Base-by-base conservation (phyloP, 306 rosid species). In the Lablab purpureus region DNA sequence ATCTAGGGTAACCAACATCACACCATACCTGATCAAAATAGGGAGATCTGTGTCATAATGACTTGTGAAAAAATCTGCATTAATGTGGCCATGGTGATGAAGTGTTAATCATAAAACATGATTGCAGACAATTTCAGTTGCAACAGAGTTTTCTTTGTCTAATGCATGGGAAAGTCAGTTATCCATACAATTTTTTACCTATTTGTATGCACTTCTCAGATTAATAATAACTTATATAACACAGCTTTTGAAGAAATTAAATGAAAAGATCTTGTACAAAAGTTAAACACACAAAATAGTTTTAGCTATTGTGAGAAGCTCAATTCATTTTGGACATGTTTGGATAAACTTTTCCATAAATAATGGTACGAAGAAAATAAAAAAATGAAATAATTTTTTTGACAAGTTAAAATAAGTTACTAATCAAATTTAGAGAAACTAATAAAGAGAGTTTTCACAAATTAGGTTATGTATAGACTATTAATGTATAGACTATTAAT, bases 1-100 rank as follows among this genome's bases (percentile, higher is more conserved):
- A 87, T 76, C 98, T 88, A 4, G 98, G 98, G 84, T 87, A 85
- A 22, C 98, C 98, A 34, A 27, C 85, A 71, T 94, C 97, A 78
- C 97, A 94, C 98, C 98, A 92, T 60, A 94, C 98, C 98, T 94
- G 84, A 67, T 37, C 68, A 85, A 34, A 71, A 72, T 47, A 56
- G 58, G 19, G 55, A 54, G 73, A 76, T 30, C 13, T 15, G 4
- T 56, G 65, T 79, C 66, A 78, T 22, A 17, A 30, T 62, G 54
- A 47, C 15, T 54, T 46, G 14, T n/a, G n/a, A 46, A 64, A 52
- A 52, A 30, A 58, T 41, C n/a, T 67, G 71, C 70, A 71, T 43
- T 28, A 49, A 70, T 50, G 21, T 40, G 6, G 4, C 30, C 47
- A 65, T 2, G 40, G 45, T 63, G 40, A 45, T 32, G 43, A 56